phyloP scores from a whole-genome alignment of 192 early-diverging fungal genomes.

The Haplosporangium gracile region DNA sequence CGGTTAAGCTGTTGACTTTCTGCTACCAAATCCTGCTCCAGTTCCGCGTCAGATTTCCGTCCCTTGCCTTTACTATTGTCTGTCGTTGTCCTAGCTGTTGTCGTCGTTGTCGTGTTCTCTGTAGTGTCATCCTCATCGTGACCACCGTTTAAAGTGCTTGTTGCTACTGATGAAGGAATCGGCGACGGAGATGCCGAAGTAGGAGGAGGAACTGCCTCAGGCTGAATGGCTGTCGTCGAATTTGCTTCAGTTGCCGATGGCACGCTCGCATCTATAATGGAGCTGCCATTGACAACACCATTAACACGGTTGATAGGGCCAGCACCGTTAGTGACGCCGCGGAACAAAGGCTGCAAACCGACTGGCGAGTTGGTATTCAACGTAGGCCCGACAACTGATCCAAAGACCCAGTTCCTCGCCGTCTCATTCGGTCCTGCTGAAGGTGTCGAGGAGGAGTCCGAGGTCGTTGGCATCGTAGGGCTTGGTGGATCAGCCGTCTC shows the following conservation, averaged over 20 bases:
- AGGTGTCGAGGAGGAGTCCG: not conserved
- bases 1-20: not conserved
- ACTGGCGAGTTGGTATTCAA: slow-evolving; percentile 14
- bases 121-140: not conserved
- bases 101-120: not conserved
- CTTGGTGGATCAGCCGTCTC: slow-evolving; percentile 41
- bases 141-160: not conserved
- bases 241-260: no score
- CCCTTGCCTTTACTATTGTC: slow-evolving; percentile 41
- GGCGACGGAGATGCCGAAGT: not conserved
- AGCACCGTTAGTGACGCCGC: not conserved
- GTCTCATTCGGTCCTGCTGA: slow-evolving; percentile 15
- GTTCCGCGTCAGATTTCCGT: slow-evolving; percentile 28
- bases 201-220: not conserved
- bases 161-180: not conserved
- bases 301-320: no score
- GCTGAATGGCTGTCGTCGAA: no score
- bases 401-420: slow-evolving; percentile 23
- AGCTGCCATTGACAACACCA: not conserved
- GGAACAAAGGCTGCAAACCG: slow-evolving; percentile 15
- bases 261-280: not conserved
- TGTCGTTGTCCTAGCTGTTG: no score
- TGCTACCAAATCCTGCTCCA: not conserved
- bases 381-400: not conserved
- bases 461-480: slow-evolving; percentile 12